A percentile compares a stretch with the other conserved stretches of the same genome.
Evolutionary conservation across 345 rosid species (phyloP).

Genomic region (Limnanthes douglasii): DNA sequence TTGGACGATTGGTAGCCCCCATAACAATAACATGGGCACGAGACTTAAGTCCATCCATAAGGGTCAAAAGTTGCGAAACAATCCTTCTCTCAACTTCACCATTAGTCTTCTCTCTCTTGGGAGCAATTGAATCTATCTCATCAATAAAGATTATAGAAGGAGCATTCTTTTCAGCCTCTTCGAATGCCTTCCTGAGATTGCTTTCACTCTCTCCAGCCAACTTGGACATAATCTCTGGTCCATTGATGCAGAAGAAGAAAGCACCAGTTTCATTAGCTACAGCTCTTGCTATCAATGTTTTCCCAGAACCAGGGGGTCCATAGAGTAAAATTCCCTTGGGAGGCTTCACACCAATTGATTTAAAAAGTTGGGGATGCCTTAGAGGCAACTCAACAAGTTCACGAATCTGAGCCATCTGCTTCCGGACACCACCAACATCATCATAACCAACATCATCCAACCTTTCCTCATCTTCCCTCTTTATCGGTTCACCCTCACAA

Average conservation of each 20-base stretch:
- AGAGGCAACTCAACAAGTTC: slow-evolving; percentile 60
- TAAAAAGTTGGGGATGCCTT: slow-evolving; percentile 62
- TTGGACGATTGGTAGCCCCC: slow-evolving; percentile 77
- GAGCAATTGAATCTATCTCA: slow-evolving; percentile 59
- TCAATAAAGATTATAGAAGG: slow-evolving; percentile 44
- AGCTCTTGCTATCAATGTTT: slow-evolving; percentile 54
- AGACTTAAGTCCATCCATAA: slow-evolving; percentile 69
- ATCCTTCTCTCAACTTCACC: slow-evolving; percentile 57
- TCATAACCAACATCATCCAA: slow-evolving; percentile 61
- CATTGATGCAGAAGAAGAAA: slow-evolving; percentile 57
- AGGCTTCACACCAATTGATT: slow-evolving; percentile 59
- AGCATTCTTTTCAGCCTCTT: slow-evolving; percentile 35
- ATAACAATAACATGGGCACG: slow-evolving; percentile 70
- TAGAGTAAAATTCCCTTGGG: slow-evolving; percentile 61
- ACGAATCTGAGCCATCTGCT: slow-evolving; percentile 65
- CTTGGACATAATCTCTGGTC: slow-evolving; percentile 64
- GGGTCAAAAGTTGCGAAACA: slow-evolving; percentile 52
- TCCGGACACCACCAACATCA: slow-evolving; percentile 69
- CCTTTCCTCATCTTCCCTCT: slow-evolving; percentile 62
- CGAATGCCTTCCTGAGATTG: slow-evolving; percentile 60
- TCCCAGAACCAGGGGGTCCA: slow-evolving; percentile 46
- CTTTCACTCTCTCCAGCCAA: slow-evolving; percentile 74
- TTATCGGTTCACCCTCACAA: slow-evolving; percentile 58
- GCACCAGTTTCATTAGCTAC: slow-evolving; percentile 70
- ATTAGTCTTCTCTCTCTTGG: slow-evolving; percentile 51